Evolutionary conservation across 1,284 basidiomycete genomes (phyloP).

Genomic region (Irpex sp.): DNA sequence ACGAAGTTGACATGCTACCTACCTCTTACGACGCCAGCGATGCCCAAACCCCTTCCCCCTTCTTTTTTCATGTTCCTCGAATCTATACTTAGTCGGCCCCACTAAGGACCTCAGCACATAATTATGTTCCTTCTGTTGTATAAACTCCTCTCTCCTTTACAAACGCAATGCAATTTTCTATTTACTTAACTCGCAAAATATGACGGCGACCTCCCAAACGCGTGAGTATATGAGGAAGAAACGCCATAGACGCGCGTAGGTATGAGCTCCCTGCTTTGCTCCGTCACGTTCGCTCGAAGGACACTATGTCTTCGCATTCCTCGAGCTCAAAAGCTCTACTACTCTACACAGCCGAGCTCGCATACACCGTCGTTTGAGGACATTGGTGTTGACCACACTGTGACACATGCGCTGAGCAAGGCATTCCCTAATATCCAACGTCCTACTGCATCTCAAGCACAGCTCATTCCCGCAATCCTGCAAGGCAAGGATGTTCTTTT

Average conservation of each 20-base stretch:
- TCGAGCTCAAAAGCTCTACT: background rate
- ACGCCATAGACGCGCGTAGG: background rate
- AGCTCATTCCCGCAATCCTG: constrained; percentile 60
- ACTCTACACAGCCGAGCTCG: background rate
- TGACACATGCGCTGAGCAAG: constrained; percentile 43
- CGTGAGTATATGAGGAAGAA: background rate
- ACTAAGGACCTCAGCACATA: background rate
- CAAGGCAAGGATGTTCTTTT: constrained; percentile 57
- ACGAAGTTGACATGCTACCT: constrained; percentile 13
- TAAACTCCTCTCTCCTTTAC: background rate
- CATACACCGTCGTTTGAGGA: constrained; percentile 24
- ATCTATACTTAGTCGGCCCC: background rate
- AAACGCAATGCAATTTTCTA: background rate
- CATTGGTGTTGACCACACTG: constrained; percentile 45
- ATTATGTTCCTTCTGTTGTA: background rate
- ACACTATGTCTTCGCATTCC: background rate
- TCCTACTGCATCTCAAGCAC: constrained; percentile 57
- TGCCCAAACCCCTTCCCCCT: constrained; percentile 4
- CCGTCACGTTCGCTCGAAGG: constrained; percentile 1
- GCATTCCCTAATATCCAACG: constrained; percentile 59
- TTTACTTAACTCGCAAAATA: background rate
- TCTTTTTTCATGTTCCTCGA: constrained; percentile 5
- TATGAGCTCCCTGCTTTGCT: constrained; percentile 5
- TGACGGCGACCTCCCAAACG: background rate
- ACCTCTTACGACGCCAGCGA: background rate